Evolutionary conservation across 1,284 basidiomycete genomes (phyloP), one percentile per base, ranked within the genome.

Genomic region (Microbotryomycetes sp.): DNA sequence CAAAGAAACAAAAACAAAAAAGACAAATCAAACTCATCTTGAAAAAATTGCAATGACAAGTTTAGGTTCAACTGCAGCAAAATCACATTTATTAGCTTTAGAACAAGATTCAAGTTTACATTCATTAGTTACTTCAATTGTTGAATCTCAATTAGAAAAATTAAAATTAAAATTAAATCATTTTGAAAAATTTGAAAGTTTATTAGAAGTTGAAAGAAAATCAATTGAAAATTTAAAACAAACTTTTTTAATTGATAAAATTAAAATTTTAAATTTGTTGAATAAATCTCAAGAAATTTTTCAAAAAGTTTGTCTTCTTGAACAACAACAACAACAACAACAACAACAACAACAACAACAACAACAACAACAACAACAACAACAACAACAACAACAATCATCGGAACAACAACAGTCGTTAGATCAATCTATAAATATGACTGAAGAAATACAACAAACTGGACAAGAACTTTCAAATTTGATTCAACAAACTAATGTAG

Each of bases 111-210:
- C 80, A 0, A 86, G 89, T 58, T 88, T 97, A 66, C 84, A 86
- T 52, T 81, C 83, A 56, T 84, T 93, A 25, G 84, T 97, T 23
- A 84, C 88, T 1, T 83, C 86, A 53, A 82, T 97, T 60, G 89
- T 97, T 76, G 88, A 92, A 72, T 83, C 94, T 30, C 96, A 94
- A 60, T 81, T 97, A 51, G 86, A 85, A 22, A 97, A 97, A 76
- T 84, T 98, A 54, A 92, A 97, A 74, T 80, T 93, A 65, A 96
- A 97, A 81, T 88, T 92, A 82, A 77, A 82, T 3, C 88, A 92
- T 75, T 96, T 96, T 73, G 92, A 94, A 74, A 85, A 89, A 74
- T 80, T 97, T 56, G 92, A 97, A 75, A 86, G 88, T 56, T 79
- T 91, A 23, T 79, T 97, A 49, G 92, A 96, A 74, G 86, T 89